Percentiles rank a stretch among this genome's conserved stretches.
Evolutionary conservation across 768 basidiomycete genomes (phyloP).

Genomic region (Strobilomyces confusus): DNA sequence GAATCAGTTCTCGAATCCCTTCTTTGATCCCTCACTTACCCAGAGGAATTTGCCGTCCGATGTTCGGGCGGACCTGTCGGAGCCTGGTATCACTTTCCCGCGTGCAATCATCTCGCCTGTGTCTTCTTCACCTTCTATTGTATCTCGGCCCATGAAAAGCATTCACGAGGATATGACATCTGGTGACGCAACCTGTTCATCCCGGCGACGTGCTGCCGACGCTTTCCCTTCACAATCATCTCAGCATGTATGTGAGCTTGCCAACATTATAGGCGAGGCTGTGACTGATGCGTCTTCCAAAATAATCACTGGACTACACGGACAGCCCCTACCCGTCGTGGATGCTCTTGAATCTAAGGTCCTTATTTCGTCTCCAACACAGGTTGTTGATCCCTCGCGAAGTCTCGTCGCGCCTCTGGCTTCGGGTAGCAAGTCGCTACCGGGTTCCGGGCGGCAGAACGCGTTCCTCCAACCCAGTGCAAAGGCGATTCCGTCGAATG

Average conservation of each 20-base stretch:
- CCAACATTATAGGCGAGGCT: conserved; percentile 1
- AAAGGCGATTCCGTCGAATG: conserved; percentile 21
- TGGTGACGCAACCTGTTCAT: conserved; percentile 5
- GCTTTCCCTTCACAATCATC: conserved; percentile 24
- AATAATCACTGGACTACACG: background rate
- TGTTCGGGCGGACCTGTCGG: conserved; percentile 1
- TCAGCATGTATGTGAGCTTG: conserved; percentile 9
- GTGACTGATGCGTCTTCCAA: conserved; percentile 2
- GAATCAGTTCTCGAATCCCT: conserved; percentile 13
- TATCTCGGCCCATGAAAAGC: conserved; percentile 4
- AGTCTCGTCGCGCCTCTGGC: background rate
- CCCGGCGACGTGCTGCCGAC: conserved; percentile 12
- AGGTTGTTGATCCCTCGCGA: background rate
- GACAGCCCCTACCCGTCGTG: background rate
- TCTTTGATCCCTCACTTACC: background rate
- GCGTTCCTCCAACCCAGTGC: conserved; percentile 4
- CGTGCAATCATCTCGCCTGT: conserved; percentile 41
- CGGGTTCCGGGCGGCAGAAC: conserved; percentile 35
- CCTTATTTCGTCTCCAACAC: conserved; percentile 1
- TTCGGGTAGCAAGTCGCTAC: conserved; percentile 25
- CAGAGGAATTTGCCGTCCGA: background rate
- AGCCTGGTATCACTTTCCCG: conserved; percentile 13
- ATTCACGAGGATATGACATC: conserved; percentile 1
- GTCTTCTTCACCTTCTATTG: conserved; percentile 33
- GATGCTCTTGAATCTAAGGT: background rate